Conservation (phyloP, 2,329 filamentous ascomycete genomes). For the Ambrosiella xylebori region DNA sequence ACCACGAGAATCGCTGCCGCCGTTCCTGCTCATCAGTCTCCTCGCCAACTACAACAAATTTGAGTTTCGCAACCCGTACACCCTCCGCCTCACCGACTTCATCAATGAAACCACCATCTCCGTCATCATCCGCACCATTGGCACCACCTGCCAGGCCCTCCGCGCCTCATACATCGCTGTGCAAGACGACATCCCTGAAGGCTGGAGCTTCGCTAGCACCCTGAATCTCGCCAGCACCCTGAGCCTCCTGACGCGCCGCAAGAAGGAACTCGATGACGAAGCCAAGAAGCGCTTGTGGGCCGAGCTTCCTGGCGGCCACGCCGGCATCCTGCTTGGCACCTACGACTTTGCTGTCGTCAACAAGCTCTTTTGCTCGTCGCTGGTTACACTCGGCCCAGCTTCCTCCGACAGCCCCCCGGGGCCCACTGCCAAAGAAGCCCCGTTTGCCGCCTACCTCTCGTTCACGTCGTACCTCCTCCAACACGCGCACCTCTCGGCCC, state of each 20-base stretch:
- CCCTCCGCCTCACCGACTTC: slow-evolving; percentile 81
- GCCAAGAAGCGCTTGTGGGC: slow-evolving; percentile 69
- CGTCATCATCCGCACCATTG: slow-evolving; percentile 62
- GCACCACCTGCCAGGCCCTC: slow-evolving; percentile 49
- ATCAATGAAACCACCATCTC: slow-evolving; percentile 80
- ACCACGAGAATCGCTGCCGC: slow-evolving; percentile 41
- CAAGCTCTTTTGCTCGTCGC: slow-evolving; percentile 79
- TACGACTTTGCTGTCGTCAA: slow-evolving; percentile 93
- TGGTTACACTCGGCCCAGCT: slow-evolving; percentile 50
- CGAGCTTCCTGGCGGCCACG: slow-evolving; percentile 45
- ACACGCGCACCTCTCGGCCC: slow-evolving; percentile 69
- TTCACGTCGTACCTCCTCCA: slow-evolving; percentile 84
- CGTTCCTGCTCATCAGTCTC: slow-evolving; percentile 70
- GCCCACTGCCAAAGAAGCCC: slow-evolving; percentile 34
- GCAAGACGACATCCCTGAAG: slow-evolving; percentile 77
- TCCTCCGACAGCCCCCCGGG: slow-evolving; percentile 13
- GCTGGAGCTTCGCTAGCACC: slow-evolving; percentile 57
- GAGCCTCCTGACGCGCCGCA: slow-evolving; percentile 55
- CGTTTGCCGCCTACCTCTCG: slow-evolving; percentile 70
- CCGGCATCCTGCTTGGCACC: slow-evolving; percentile 63
- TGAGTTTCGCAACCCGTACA: slow-evolving; percentile 93
- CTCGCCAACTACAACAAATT: slow-evolving; percentile 99
- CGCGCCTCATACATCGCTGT: slow-evolving; percentile 67
- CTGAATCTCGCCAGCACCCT: slow-evolving; percentile 35
- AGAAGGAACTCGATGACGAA: slow-evolving; percentile 46